phyloP scores from a whole-genome alignment of 306 rosid species.

The Quercus dentata region DNA sequence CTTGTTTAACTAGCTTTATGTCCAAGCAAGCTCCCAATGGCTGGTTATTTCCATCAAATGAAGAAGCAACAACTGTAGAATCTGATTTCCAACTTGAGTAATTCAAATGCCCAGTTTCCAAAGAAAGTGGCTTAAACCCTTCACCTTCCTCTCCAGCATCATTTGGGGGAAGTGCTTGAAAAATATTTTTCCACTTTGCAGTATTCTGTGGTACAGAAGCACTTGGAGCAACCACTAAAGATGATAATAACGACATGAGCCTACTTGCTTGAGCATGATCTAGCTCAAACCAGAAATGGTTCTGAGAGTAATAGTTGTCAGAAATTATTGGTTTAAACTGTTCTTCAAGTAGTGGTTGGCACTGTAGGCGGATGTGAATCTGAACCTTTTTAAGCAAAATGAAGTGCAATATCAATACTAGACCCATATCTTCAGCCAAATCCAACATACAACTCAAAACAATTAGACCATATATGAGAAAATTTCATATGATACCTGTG shows the following conservation, averaged over 20 bases:
- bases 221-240: conserved; percentile 41
- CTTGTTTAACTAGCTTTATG: conserved; percentile 30
- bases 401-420: neutral
- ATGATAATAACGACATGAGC: conserved; percentile 41
- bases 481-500: conserved; percentile 55
- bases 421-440: neutral
- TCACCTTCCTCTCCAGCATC: conserved; percentile 27
- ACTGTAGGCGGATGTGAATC: conserved; percentile 44
- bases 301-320: conserved; percentile 48
- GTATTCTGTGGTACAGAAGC: conserved; percentile 20
- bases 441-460: neutral
- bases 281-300: conserved; percentile 81
- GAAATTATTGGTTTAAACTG: conserved; percentile 51
- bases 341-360: conserved; percentile 63
- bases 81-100: conserved; percentile 22
- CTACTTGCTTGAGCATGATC: conserved; percentile 64
- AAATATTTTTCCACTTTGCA: conserved; percentile 20
- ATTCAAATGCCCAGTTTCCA: conserved; percentile 9
- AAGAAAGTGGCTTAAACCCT: conserved; percentile 15
- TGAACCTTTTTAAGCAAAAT: conserved; percentile 46
- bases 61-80: conserved; percentile 30
- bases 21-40: conserved; percentile 29
- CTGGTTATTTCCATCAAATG: conserved; percentile 30
- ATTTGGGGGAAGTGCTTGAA: conserved; percentile 25
- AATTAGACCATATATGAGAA: conserved; percentile 8